Conservation (phyloP, 2,329 filamentous ascomycete species). For the Colletotrichum orbiculare region DNA sequence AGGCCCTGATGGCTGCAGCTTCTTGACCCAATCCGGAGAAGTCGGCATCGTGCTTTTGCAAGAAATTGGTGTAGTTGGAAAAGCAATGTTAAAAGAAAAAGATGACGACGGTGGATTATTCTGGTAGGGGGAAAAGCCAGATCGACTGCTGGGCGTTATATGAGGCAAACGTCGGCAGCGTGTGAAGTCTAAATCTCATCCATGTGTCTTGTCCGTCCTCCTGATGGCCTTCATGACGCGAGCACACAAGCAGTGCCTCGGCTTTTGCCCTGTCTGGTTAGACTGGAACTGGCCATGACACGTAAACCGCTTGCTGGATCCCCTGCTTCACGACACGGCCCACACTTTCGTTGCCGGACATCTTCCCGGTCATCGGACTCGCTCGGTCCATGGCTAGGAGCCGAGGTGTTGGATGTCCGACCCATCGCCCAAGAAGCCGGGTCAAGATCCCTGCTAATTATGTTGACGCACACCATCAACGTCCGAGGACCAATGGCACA, state of each 20-base stretch:
- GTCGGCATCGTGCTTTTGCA: slow-evolving; percentile 23
- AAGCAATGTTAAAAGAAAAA: too few relatives aligned
- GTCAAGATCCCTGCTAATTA: not conserved
- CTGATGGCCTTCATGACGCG: slow-evolving; percentile 29
- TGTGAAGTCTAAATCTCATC: slow-evolving; percentile 22
- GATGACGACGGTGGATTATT: too few relatives aligned
- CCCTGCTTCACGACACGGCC: slow-evolving; percentile 1
- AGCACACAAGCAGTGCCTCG: slow-evolving; percentile 22
- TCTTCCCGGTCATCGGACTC: slow-evolving; percentile 29
- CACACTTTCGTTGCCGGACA: not conserved
- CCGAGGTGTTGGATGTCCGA: slow-evolving; percentile 8
- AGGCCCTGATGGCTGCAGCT: slow-evolving; percentile 60
- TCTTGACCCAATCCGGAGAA: slow-evolving; percentile 40
- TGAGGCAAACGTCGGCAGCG: not conserved
- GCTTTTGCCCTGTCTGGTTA: slow-evolving; percentile 29
- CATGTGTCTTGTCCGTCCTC: slow-evolving; percentile 13
- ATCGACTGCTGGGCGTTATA: too few relatives aligned
- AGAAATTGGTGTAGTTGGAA: too few relatives aligned
- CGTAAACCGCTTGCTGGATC: slow-evolving; percentile 9
- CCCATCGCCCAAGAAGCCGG: not conserved
- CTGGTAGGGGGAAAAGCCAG: too few relatives aligned
- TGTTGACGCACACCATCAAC: not conserved
- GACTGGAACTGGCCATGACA: slow-evolving; percentile 5
- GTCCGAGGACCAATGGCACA: too few relatives aligned
- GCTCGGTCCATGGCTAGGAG: slow-evolving; percentile 19